Base-by-base conservation (phyloP, 1,139 yeast genomes). In the Nadsonia commutata region DNA sequence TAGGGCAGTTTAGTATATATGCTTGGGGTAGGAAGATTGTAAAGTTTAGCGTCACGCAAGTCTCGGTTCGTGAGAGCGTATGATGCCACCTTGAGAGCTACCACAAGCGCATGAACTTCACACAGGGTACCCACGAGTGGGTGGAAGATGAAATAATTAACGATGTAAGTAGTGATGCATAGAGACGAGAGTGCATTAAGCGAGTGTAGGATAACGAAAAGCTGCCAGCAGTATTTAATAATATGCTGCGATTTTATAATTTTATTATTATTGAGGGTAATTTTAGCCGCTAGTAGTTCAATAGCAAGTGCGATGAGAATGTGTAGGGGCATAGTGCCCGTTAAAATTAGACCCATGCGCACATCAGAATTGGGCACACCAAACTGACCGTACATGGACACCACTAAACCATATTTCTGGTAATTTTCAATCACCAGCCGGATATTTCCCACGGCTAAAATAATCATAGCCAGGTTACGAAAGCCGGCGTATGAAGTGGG, bases 31-130 rank as follows among this genome's bases (percentile, higher is more conserved):
- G 51, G 48, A 13, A 40, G 47, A 23, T 42, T 48, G 36, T 27
- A 53, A 49, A 51, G 45, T 39, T 56, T 51, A 20, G 65, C 57
- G 36, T 60, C 64, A 16, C 72, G 56, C 22, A 68, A 56, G 46
- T 67, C 72, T 9, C 65, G 55, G 51, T 68, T 68, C 1, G 72
- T 63, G 40, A 67, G 52, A 2, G 67, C 69, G 46, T 63, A 68
- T n/a, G 71, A 66, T 1, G 62, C 56, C 4, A 67, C 59, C 46
- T 68, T 68, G 45, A 68, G 53, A 45, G 66, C 62, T 18, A 66
- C 51, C 11, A 67, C 59, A 17, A 68, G 54, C 2, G 70, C 64
- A 49, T 63, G 67, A 31, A 62, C 48, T 47, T 64, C 68, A 45
- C 68, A 59, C 4, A 62, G 46, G 2, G 71, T 66, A n/a, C 72